Conservation (phyloP, 2,329 filamentous ascomycete genomes). For the Alternaria burnsii region DNA sequence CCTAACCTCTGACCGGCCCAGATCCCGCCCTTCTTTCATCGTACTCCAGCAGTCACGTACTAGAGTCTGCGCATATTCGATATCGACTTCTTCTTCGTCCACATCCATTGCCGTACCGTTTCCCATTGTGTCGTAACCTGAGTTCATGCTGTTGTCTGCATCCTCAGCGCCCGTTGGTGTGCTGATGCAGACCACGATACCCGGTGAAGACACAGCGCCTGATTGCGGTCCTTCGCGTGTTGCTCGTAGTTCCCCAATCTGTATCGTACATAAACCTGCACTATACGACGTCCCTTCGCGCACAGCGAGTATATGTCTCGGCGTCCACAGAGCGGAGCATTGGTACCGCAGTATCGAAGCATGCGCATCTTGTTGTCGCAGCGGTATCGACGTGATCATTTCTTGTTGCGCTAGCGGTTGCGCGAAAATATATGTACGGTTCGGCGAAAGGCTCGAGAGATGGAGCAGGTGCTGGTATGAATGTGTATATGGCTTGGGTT, state of each 20-base stretch:
- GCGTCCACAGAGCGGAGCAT: slow-evolving; percentile 39
- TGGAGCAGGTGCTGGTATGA: slow-evolving; percentile 44
- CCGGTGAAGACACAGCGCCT: slow-evolving; percentile 30
- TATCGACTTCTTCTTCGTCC: slow-evolving; percentile 25
- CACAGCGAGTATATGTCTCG: slow-evolving; percentile 34
- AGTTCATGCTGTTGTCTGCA: slow-evolving; percentile 9
- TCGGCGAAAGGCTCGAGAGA: slow-evolving; percentile 30
- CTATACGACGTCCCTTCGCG: slow-evolving; percentile 32
- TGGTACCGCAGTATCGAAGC: slow-evolving; percentile 29
- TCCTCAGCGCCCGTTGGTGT: slow-evolving; percentile 21
- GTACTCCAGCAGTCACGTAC: slow-evolving; percentile 38
- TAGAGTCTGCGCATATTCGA: slow-evolving; percentile 33
- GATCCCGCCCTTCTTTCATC: slow-evolving; percentile 32
- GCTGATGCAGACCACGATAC: slow-evolving; percentile 41
- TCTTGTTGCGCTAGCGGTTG: slow-evolving; percentile 26
- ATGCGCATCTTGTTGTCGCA: slow-evolving; percentile 33
- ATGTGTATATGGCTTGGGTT: slow-evolving; percentile 26
- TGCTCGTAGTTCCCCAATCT: slow-evolving; percentile 39
- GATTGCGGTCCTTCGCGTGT: slow-evolving; percentile 30
- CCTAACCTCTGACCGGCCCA: slow-evolving; percentile 35
- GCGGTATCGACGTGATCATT: slow-evolving; percentile 35
- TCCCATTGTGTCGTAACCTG: not conserved
- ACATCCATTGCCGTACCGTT: slow-evolving; percentile 2
- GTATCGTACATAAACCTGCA: slow-evolving; percentile 35
- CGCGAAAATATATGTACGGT: slow-evolving; percentile 36